Percentiles rank a stretch among this genome's conserved stretches.
These are phyloP conservation scores for Trifolium pratense DNA, from an alignment of 306 rosid genomes.

Conservation along the genomic window DNA sequence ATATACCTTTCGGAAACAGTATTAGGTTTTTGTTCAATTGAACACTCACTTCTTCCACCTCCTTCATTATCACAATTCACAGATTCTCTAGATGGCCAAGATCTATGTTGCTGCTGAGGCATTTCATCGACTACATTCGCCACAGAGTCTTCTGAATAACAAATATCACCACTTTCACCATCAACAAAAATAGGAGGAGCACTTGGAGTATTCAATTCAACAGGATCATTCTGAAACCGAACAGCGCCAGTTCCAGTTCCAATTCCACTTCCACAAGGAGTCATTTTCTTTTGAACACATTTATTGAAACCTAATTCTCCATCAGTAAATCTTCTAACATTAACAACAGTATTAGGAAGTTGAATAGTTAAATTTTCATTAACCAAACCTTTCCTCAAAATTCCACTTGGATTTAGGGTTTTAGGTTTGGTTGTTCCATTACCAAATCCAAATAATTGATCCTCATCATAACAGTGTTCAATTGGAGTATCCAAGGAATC, in stretches of 20 bases:
- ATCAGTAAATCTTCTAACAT: slow-evolving; percentile 67
- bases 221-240: slow-evolving; percentile 58
- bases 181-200: slow-evolving; percentile 84
- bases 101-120: slow-evolving; percentile 31
- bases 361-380: slow-evolving; percentile 67
- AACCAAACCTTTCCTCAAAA: slow-evolving; percentile 61
- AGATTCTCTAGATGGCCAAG: slow-evolving; percentile 57
- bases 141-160: slow-evolving; percentile 43
- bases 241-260: slow-evolving; percentile 13
- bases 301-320: slow-evolving; percentile 60
- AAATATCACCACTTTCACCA: slow-evolving; percentile 52
- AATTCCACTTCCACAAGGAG: slow-evolving; percentile 48
- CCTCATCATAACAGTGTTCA: slow-evolving; percentile 53
- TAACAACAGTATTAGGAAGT: slow-evolving; percentile 53
- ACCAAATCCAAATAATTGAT: slow-evolving; percentile 53
- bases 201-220: slow-evolving; percentile 90
- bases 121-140: slow-evolving; percentile 40
- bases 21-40: slow-evolving; percentile 47
- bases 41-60: slow-evolving; percentile 49
- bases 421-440: slow-evolving; percentile 5
- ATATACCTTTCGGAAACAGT: slow-evolving; percentile 62
- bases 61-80: slow-evolving; percentile 43
- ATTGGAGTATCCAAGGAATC: slow-evolving; percentile 54
- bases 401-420: slow-evolving; percentile 28
- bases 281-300: slow-evolving; percentile 51